A percentile compares a stretch with the other conserved stretches of the same genome.
Conservation (phyloP, 768 basidiomycete species). For the Lyophyllum semitale region DNA sequence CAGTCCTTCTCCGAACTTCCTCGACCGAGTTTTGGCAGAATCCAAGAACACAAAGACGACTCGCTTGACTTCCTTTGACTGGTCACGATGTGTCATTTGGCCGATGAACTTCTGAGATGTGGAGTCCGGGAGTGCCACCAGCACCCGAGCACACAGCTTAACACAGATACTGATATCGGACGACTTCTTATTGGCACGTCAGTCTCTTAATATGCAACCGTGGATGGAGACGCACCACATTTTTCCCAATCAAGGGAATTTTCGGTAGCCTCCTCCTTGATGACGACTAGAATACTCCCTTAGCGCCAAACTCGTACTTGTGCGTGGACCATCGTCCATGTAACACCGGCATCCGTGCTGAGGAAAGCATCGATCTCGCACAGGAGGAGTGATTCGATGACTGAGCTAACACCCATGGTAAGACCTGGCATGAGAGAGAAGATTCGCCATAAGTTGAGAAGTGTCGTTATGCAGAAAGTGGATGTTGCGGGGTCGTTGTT, state of each 20-base stretch:
- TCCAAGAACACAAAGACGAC: slow-evolving; percentile 82
- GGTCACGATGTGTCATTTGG: slow-evolving; percentile 64
- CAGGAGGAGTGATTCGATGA: slow-evolving; percentile 64
- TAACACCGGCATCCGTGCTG: slow-evolving; percentile 84
- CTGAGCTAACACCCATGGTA: slow-evolving; percentile 94
- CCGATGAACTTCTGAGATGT: slow-evolving; percentile 97
- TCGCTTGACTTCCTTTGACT: slow-evolving; percentile 50
- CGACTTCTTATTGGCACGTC: slow-evolving; percentile 50
- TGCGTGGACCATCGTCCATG: slow-evolving; percentile 87
- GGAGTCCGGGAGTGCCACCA: slow-evolving; percentile 93
- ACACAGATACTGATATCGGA: slow-evolving; percentile 74
- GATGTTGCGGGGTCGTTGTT: slow-evolving; percentile 56
- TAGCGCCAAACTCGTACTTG: slow-evolving; percentile 95
- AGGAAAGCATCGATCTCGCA: slow-evolving; percentile 95
- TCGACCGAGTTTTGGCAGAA: slow-evolving; percentile 67
- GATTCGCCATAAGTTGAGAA: slow-evolving; percentile 92
- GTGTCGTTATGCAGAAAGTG: slow-evolving; percentile 83
- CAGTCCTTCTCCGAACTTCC: slow-evolving; percentile 73
- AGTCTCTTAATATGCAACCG: slow-evolving; percentile 3
- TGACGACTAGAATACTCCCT: slow-evolving; percentile 76
- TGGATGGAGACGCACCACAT: slow-evolving; percentile 68
- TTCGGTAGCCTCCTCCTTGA: slow-evolving; percentile 78
- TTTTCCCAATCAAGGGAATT: slow-evolving; percentile 81
- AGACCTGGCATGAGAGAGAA: slow-evolving; percentile 95
- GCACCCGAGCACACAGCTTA: slow-evolving; percentile 66